Percentiles rank a stretch among this genome's conserved stretches.
These are phyloP conservation scores for Alternaria sp. DNA, from an alignment of 2,329 filamentous ascomycete species.

Conservation along the genomic window DNA sequence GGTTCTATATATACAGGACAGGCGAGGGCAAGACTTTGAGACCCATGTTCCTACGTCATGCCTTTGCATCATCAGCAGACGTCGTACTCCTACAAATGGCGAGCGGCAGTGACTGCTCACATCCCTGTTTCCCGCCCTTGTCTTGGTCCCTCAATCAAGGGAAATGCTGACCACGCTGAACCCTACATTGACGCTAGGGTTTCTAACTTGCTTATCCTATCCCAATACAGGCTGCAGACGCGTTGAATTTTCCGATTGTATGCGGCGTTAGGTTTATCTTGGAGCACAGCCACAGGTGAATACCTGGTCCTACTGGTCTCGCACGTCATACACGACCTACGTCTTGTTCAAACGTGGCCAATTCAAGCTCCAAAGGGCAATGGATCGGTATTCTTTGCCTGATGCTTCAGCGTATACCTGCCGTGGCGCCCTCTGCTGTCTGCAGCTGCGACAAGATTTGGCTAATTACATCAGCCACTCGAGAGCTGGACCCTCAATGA, in stretches of 20 bases:
- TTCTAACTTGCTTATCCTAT: background rate
- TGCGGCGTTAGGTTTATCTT: too few species aligned
- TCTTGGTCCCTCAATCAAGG: background rate
- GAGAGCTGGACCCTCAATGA: conserved; percentile 6
- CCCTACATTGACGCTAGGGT: background rate
- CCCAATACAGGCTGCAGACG: background rate
- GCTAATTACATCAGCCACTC: conserved; percentile 19
- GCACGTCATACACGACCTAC: conserved; percentile 17
- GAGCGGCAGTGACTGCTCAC: conserved; percentile 1
- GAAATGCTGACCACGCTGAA: background rate
- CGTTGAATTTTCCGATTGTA: too few species aligned
- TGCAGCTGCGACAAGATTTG: conserved; percentile 22
- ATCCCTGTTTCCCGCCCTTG: conserved; percentile 25
- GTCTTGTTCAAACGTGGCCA: background rate
- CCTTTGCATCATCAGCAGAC: conserved; percentile 22
- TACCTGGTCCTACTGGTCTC: background rate
- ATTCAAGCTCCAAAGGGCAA: conserved; percentile 2
- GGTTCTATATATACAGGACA: conserved; percentile 23
- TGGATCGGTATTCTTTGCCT: conserved; percentile 9
- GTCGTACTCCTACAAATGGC: too few species aligned
- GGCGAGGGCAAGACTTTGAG: conserved; percentile 17
- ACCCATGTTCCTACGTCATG: conserved; percentile 30
- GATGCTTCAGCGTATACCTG: conserved; percentile 3
- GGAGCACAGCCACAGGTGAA: conserved; percentile 17
- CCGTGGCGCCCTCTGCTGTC: conserved; percentile 11